phyloP scores from a whole-genome alignment of 805 yeast species.

The Wickerhamomyces alni region DNA sequence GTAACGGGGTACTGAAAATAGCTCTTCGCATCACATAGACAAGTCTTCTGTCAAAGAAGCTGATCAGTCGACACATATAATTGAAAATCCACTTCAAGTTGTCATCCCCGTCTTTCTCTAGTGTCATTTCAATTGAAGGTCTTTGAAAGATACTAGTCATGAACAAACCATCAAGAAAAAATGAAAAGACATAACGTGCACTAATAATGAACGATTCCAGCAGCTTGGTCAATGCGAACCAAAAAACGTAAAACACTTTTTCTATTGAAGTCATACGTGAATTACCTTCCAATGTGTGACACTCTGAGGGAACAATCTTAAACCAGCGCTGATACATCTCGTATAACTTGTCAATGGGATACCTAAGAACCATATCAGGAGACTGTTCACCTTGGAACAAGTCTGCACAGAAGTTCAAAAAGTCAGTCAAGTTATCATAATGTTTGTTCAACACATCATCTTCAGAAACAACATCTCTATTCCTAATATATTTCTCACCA shows the following conservation, averaged over 20 bases:
- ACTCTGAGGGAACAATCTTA: not conserved
- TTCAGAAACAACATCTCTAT: not conserved
- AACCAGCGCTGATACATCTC: not conserved
- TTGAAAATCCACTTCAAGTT: conserved; percentile 10
- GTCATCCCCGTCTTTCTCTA: conserved; percentile 3
- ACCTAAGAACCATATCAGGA: not conserved
- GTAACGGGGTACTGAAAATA: conserved; percentile 16
- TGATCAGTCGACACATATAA: conserved; percentile 16
- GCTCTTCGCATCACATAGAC: conserved; percentile 13
- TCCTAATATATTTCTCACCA: not conserved
- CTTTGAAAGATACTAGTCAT: conserved; percentile 9
- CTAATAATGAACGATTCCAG: conserved; percentile 14
- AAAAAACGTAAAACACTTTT: not conserved
- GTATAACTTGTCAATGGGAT: not conserved
- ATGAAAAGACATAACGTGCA: conserved; percentile 16
- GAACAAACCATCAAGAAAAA: conserved; percentile 16
- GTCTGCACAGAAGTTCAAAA: too few species aligned
- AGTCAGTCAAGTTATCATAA: not conserved
- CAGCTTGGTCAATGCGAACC: conserved; percentile 1
- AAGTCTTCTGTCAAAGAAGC: conserved; percentile 17
- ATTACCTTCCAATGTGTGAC: not conserved
- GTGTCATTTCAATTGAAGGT: conserved; percentile 2
- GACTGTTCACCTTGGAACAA: not conserved
- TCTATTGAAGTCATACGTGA: not conserved
- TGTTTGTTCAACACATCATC: not conserved